Percentiles rank a stretch among this genome's conserved stretches.
Evolutionary conservation across 1,284 basidiomycete genomes (phyloP).

Genomic region (Heterobasidion occidentale): DNA sequence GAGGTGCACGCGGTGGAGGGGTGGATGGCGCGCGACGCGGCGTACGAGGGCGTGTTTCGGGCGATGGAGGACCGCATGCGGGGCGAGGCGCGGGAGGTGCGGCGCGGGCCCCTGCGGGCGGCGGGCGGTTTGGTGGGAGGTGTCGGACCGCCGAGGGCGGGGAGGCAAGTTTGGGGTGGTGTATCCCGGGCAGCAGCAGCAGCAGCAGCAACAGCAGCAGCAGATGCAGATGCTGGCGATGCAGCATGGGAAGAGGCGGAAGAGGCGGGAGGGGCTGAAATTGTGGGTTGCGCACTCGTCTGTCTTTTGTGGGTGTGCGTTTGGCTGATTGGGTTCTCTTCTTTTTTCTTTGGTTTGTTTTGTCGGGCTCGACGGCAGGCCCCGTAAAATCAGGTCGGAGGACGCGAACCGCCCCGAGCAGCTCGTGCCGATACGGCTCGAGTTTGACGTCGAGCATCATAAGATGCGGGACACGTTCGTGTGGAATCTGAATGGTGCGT

Average conservation of each 20-base stretch:
- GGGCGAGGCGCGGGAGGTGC: slow-evolving; percentile 29
- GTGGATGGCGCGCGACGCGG: slow-evolving; percentile 46
- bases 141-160: not conserved
- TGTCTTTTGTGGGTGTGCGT: not conserved
- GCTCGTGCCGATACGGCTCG: slow-evolving; percentile 89
- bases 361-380: slow-evolving; percentile 30
- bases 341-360: slow-evolving; percentile 9
- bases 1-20: slow-evolving; percentile 38
- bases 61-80: slow-evolving; percentile 37
- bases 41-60: slow-evolving; percentile 36
- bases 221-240: slow-evolving; percentile 18
- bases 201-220: slow-evolving; percentile 29
- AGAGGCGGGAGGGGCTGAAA: slow-evolving; percentile 62
- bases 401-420: slow-evolving; percentile 63
- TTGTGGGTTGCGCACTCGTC: slow-evolving; percentile 38
- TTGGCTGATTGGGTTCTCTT: slow-evolving; percentile 5
- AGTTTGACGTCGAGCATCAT: slow-evolving; percentile 89
- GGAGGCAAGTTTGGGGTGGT: slow-evolving; percentile 50
- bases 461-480: slow-evolving; percentile 95
- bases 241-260: slow-evolving; percentile 32
- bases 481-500: slow-evolving; percentile 89
- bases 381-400: slow-evolving; percentile 48
- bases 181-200: slow-evolving; percentile 42
- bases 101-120: slow-evolving; percentile 9
- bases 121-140: slow-evolving; percentile 21